Percentiles rank a stretch among this genome's conserved stretches.
Conservation (phyloP, 176 grass and related monocot genomes). For the Rhynchospora pubera region DNA sequence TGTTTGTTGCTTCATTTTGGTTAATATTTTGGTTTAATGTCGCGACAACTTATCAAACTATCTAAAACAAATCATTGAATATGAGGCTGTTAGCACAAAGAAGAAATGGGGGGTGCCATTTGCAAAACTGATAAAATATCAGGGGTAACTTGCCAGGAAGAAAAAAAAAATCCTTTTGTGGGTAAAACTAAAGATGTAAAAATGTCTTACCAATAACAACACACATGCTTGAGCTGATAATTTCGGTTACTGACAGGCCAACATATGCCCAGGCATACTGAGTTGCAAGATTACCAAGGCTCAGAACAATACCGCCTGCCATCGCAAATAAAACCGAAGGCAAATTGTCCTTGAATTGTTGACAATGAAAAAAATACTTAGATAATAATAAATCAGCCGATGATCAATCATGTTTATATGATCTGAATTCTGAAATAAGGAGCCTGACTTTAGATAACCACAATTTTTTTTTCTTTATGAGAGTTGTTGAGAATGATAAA, state of each 20-base stretch:
- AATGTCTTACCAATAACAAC: constrained; percentile 70
- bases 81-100: neutral
- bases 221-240: constrained; percentile 80
- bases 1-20: neutral
- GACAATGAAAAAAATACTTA: neutral
- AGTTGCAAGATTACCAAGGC: constrained; percentile 79
- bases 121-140: neutral
- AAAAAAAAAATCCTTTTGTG: neutral
- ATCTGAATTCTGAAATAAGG: too few species aligned
- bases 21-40: neutral
- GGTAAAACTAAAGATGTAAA: neutral
- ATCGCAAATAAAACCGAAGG: constrained; percentile 72
- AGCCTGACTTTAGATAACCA: neutral
- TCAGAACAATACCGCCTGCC: constrained; percentile 61
- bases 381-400: neutral
- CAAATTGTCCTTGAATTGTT: constrained; percentile 52
- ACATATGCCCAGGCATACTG: constrained; percentile 94
- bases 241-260: constrained; percentile 76
- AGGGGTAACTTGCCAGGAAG: neutral
- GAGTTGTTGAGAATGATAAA: neutral
- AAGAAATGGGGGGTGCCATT: neutral
- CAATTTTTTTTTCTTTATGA: neutral
- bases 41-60: neutral
- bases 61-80: neutral
- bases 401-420: neutral